Percentiles rank a stretch among this genome's conserved stretches.
These are phyloP conservation scores for Trichoderma aggressivum DNA, from an alignment of 2,329 filamentous ascomycete genomes.

Conservation along the genomic window DNA sequence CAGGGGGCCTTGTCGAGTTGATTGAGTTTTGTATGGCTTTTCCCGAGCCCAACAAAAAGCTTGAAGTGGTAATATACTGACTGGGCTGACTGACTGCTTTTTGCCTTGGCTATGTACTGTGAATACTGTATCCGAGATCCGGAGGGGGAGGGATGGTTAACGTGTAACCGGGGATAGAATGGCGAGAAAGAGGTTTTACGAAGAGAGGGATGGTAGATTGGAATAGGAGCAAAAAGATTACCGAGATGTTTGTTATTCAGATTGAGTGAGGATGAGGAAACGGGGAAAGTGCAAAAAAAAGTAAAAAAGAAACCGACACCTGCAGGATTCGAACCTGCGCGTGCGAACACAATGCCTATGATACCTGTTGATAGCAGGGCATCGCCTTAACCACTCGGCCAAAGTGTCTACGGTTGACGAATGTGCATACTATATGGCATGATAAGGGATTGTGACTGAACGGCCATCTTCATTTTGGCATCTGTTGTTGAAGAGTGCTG, in stretches of 20 bases:
- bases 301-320: conserved; percentile 17
- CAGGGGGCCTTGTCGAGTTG: neutral
- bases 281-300: neutral
- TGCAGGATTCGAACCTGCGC: conserved; percentile 20
- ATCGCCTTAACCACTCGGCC: conserved; percentile 20
- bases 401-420: conserved; percentile 15
- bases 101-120: neutral
- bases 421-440: accelerated
- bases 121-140: neutral
- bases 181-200: neutral
- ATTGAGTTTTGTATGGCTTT: neutral
- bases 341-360: conserved; percentile 19
- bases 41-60: conserved; percentile 16
- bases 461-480: too few species aligned
- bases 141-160: neutral
- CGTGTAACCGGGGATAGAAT: neutral
- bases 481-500: neutral
- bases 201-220: neutral
- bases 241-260: neutral
- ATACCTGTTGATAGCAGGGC: conserved; percentile 17
- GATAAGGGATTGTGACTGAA: neutral
- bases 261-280: too few species aligned
- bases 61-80: neutral
- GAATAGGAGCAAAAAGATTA: neutral
- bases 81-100: neutral